These are phyloP conservation scores for Trichosanthes truncata DNA, from an alignment of 306 rosid genomes.

Conservation along the genomic window DNA sequence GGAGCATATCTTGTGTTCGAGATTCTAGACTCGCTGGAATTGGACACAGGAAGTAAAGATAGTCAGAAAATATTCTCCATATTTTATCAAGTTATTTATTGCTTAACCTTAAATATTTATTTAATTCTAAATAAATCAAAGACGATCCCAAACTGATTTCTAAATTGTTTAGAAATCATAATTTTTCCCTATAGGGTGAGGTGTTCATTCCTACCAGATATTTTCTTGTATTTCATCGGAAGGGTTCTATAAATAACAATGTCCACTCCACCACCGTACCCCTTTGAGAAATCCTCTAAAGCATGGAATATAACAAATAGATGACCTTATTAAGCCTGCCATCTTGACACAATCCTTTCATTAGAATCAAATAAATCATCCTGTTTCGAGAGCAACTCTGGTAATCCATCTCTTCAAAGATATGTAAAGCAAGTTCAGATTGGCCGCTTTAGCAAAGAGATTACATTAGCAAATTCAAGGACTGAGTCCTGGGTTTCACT, in stretches of 20 bases:
- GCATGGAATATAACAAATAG: constrained; percentile 38
- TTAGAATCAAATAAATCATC: constrained; percentile 29
- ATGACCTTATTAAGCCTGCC: constrained; percentile 26
- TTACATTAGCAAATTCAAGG: constrained; percentile 29
- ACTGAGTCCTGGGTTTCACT: constrained; percentile 22
- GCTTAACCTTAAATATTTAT: too few species aligned
- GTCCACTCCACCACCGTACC: constrained; percentile 40
- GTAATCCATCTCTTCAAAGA: constrained; percentile 34
- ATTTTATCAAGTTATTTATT: too few species aligned
- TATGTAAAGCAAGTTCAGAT: constrained; percentile 27
- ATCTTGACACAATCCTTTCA: constrained; percentile 34
- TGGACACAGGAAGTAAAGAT: too few species aligned
- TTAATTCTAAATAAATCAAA: too few species aligned
- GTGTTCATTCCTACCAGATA: too few species aligned
- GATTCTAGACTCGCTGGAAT: too few species aligned
- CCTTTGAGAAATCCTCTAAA: constrained; percentile 39
- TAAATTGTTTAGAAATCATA: too few species aligned
- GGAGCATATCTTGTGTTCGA: too few species aligned
- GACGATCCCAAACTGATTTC: too few species aligned
- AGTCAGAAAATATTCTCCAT: too few species aligned
- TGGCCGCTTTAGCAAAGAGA: constrained; percentile 22
- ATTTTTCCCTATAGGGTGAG: too few species aligned
- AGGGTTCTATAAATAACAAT: constrained; percentile 26
- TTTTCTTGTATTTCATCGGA: too few species aligned
- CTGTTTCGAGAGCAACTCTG: constrained; percentile 27